A percentile compares a stretch with the other conserved stretches of the same genome.
These are phyloP conservation scores for Talaromyces proteolyticus DNA, from an alignment of 495 filamentous ascomycete genomes.

Conservation along the genomic window DNA sequence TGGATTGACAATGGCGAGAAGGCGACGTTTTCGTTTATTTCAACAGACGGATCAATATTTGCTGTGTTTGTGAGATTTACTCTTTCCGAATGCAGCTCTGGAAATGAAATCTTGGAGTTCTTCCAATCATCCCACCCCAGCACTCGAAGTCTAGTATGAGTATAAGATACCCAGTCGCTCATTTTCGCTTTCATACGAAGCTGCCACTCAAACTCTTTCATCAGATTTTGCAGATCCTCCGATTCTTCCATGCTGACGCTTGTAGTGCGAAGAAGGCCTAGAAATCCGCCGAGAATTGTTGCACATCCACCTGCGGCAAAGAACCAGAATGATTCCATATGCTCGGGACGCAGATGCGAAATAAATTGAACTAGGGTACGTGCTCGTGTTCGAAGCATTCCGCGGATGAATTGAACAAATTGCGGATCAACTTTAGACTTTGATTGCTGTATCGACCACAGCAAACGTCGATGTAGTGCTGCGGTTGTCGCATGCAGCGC, in stretches of 20 bases:
- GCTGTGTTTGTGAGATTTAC: background rate
- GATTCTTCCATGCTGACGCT: slow-evolving; percentile 1
- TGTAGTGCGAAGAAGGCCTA: slow-evolving; percentile 1
- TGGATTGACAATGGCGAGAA: background rate
- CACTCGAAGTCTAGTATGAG: slow-evolving; percentile 1
- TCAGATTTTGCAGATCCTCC: background rate
- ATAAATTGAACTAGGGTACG: slow-evolving; percentile 1
- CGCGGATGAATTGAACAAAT: slow-evolving; percentile 45
- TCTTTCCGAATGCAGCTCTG: background rate
- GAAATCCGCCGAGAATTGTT: background rate
- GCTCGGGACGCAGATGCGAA: background rate
- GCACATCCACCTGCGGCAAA: slow-evolving; percentile 7
- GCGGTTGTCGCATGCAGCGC: slow-evolving; percentile 83
- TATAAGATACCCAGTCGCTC: slow-evolving; percentile 3
- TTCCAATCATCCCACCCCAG: slow-evolving; percentile 4
- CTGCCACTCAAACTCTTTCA: slow-evolving; percentile 4
- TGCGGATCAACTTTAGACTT: slow-evolving; percentile 16
- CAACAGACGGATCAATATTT: background rate
- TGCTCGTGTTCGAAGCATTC: slow-evolving; percentile 2
- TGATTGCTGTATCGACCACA: slow-evolving; percentile 54
- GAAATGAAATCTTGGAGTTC: background rate
- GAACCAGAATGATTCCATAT: slow-evolving; percentile 7
- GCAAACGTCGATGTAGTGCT: slow-evolving; percentile 75
- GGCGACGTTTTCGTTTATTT: background rate
- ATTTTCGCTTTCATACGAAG: slow-evolving; percentile 4